A percentile compares a stretch with the other conserved stretches of the same genome.
These are phyloP conservation scores for Urochloa ruziziensis DNA, from an alignment of 176 grass and related monocot species.

Conservation along the genomic window DNA sequence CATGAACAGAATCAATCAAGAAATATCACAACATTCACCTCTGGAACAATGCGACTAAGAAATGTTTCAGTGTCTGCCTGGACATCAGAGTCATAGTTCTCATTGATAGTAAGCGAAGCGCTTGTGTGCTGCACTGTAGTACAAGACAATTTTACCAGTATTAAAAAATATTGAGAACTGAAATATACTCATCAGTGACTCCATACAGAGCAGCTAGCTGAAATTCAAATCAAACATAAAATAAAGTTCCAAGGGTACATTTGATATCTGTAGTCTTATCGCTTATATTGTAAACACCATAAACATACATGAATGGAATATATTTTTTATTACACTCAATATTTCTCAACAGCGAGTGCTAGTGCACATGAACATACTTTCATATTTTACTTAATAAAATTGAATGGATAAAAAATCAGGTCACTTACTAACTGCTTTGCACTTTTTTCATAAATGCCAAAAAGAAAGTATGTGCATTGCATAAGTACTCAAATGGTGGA, in stretches of 20 bases:
- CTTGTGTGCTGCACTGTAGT: constrained; percentile 97
- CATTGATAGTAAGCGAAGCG: constrained; percentile 94
- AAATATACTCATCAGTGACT: constrained; percentile 1
- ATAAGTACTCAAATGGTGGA: not conserved
- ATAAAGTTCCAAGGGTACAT: not conserved
- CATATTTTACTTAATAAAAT: not conserved
- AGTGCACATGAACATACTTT: constrained; percentile 1
- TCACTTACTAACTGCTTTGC: not conserved
- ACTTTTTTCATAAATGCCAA: not conserved
- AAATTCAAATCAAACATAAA: not conserved
- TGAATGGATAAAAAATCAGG: not conserved
- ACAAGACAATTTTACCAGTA: constrained; percentile 7
- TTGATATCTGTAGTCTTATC: not conserved
- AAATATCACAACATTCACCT: constrained; percentile 39
- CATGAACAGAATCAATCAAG: constrained; percentile 14
- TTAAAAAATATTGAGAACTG: not conserved
- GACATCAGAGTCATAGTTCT: constrained; percentile 94
- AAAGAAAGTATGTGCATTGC: not conserved
- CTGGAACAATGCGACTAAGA: constrained; percentile 86
- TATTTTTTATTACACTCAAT: not conserved
- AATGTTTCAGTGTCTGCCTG: constrained; percentile 95
- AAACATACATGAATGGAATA: not conserved
- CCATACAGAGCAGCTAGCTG: not conserved
- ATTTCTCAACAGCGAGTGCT: not conserved
- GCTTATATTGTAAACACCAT: not conserved